phyloP scores from a whole-genome alignment of 306 rosid species.

The Oemleria cerasiformis region DNA sequence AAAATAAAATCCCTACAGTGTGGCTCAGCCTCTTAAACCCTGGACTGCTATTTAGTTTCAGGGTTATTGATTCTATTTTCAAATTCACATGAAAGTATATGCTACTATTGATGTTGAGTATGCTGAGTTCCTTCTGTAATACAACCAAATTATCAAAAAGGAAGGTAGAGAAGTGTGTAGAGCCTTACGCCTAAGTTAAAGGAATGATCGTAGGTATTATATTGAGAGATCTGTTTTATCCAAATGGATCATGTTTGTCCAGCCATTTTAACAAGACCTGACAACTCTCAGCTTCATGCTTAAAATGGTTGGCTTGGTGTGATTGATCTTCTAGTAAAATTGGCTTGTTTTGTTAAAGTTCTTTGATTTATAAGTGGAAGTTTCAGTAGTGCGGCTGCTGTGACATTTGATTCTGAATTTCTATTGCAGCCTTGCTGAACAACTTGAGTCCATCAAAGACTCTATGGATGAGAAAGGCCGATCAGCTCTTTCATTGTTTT shows the following conservation, averaged over 20 bases:
- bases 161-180: background rate
- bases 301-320: background rate
- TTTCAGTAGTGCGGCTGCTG: background rate
- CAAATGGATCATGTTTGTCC: background rate
- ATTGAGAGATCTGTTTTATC: background rate
- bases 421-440: slow-evolving; percentile 83
- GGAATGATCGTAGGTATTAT: background rate
- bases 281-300: slow-evolving; percentile 1
- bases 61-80: slow-evolving; percentile 4
- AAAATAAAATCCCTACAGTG: background rate
- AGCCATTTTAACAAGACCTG: too few relatives aligned
- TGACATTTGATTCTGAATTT: slow-evolving; percentile 21
- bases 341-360: slow-evolving; percentile 5
- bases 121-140: background rate
- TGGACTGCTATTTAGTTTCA: background rate
- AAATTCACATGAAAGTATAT: background rate
- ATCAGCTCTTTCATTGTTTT: slow-evolving; percentile 58
- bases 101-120: background rate
- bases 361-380: slow-evolving; percentile 12
- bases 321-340: background rate
- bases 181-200: background rate
- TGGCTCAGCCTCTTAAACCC: background rate
- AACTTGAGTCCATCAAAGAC: slow-evolving; percentile 72
- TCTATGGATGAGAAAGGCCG: slow-evolving; percentile 61
- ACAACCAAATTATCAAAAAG: background rate